A percentile compares a stretch with the other conserved stretches of the same genome.
Conservation (phyloP, 164 flowering plant genomes). For the Pachysandra terminalis region DNA sequence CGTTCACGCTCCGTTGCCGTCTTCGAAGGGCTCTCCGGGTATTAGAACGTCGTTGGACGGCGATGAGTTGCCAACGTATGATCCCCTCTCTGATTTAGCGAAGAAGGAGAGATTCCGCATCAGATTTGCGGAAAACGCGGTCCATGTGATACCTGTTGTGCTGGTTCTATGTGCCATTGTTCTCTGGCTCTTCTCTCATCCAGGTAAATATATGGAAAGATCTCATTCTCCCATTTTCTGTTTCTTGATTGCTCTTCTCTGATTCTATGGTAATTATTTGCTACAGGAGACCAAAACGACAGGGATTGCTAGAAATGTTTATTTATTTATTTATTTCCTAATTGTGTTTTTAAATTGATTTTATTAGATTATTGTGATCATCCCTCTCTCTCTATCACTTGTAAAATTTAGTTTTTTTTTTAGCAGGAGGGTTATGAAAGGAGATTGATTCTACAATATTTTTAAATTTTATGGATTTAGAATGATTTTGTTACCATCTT, state of each 20-base stretch:
- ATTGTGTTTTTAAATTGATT: not conserved
- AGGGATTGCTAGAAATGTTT: not conserved
- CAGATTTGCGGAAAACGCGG: constrained; percentile 54
- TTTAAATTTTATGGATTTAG: not conserved
- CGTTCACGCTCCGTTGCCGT: constrained; percentile 8
- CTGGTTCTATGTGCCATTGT: constrained; percentile 48
- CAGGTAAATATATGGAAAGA: constrained; percentile 31
- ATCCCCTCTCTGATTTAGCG: constrained; percentile 48
- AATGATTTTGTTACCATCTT: no score
- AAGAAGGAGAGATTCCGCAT: constrained; percentile 47
- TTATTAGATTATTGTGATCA: not conserved
- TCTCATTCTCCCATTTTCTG: not conserved
- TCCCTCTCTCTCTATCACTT: not conserved
- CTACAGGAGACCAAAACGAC: not conserved
- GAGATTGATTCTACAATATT: not conserved
- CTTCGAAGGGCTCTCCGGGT: constrained; percentile 6
- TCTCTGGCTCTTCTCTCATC: constrained; percentile 67
- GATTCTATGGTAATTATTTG: not conserved
- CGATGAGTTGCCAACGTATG: constrained; percentile 37
- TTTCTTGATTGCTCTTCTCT: not conserved
- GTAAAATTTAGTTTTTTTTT: no score
- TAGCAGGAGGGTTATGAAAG: no score
- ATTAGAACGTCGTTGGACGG: constrained; percentile 3
- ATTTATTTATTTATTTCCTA: not conserved
- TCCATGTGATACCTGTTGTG: constrained; percentile 69